Evolutionary conservation across 768 basidiomycete genomes (phyloP).

Genomic region (Pleurotus salmoneostramineus): DNA sequence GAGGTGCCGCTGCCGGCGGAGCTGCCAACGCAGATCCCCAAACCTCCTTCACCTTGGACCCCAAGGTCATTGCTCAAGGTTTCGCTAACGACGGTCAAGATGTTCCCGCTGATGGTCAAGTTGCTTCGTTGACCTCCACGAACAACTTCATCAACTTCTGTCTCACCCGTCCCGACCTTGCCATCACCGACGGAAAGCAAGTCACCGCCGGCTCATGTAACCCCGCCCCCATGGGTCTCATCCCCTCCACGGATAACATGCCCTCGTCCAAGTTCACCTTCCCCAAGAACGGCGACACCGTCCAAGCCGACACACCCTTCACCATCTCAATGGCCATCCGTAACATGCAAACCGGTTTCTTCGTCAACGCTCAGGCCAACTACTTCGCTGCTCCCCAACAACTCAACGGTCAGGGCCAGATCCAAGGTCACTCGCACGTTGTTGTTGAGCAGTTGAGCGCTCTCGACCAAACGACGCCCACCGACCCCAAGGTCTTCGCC

Average conservation of each 20-base stretch:
- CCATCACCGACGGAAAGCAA: constrained; percentile 52
- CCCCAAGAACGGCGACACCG: constrained; percentile 40
- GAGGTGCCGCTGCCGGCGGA: constrained; percentile 13
- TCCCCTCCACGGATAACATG: constrained; percentile 44
- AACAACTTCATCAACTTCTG: constrained; percentile 80
- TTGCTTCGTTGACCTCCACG: constrained; percentile 53
- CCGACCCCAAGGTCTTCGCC: constrained; percentile 47
- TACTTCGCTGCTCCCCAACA: constrained; percentile 55
- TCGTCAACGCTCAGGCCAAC: constrained; percentile 41
- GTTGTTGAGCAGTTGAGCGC: constrained; percentile 50
- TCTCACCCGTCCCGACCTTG: constrained; percentile 35
- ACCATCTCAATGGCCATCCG: constrained; percentile 44
- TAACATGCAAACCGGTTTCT: constrained; percentile 48
- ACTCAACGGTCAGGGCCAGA: constrained; percentile 40
- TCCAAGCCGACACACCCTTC: constrained; percentile 46
- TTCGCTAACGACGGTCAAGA: constrained; percentile 52
- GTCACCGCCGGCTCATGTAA: constrained; percentile 38
- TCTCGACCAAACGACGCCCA: constrained; percentile 43
- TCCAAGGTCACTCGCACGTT: constrained; percentile 62
- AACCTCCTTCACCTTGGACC: constrained; percentile 36
- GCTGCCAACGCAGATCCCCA: constrained; percentile 33
- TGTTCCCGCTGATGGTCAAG: constrained; percentile 32
- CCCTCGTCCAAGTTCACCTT: constrained; percentile 49
- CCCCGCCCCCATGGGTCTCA: constrained; percentile 54
- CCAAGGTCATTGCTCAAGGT: constrained; percentile 49